Evolutionary conservation across 1,139 yeast species (phyloP).

Genomic region (Suhomyces atakaporum): DNA sequence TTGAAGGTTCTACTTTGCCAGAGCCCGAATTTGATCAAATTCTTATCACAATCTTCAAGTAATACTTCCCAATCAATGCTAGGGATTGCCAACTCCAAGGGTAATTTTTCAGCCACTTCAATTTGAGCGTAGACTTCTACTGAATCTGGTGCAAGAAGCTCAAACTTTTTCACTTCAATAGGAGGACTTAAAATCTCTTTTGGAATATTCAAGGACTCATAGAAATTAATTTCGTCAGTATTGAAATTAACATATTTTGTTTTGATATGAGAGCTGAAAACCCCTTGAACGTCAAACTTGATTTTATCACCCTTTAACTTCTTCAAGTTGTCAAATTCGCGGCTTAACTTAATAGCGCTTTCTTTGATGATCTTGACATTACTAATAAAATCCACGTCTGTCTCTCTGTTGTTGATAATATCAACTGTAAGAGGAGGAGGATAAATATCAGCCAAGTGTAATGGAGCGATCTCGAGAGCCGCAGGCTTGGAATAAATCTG

Average conservation of each 20-base stretch:
- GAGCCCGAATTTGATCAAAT: slow-evolving; percentile 25
- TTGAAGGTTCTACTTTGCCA: slow-evolving; percentile 24
- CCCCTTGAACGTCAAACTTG: slow-evolving; percentile 23
- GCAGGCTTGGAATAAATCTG: slow-evolving; percentile 25
- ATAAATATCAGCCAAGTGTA: slow-evolving; percentile 27
- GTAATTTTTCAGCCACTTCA: slow-evolving; percentile 18
- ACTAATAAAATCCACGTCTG: slow-evolving; percentile 30
- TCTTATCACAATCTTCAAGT: slow-evolving; percentile 26
- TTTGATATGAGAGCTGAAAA: slow-evolving; percentile 19
- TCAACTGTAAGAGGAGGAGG: slow-evolving; percentile 30
- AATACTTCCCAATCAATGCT: slow-evolving; percentile 31
- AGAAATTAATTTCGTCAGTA: slow-evolving; percentile 21
- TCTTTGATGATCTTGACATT: slow-evolving; percentile 23
- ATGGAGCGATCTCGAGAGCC: slow-evolving; percentile 17
- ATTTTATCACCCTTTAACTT: slow-evolving; percentile 14
- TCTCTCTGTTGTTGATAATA: slow-evolving; percentile 22
- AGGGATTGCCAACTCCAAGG: slow-evolving; percentile 22
- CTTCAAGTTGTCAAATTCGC: slow-evolving; percentile 14
- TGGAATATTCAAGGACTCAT: slow-evolving; percentile 17
- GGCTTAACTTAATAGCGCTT: slow-evolving; percentile 23
- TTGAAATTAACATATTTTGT: slow-evolving; percentile 19
- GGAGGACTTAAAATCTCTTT: slow-evolving; percentile 20
- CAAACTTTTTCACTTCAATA: slow-evolving; percentile 14
- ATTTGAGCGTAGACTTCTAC: slow-evolving; percentile 12
- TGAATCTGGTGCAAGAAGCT: slow-evolving; percentile 9